Conservation (phyloP, 192 early-diverging fungal genomes). For the Entomortierella beljakovae region DNA sequence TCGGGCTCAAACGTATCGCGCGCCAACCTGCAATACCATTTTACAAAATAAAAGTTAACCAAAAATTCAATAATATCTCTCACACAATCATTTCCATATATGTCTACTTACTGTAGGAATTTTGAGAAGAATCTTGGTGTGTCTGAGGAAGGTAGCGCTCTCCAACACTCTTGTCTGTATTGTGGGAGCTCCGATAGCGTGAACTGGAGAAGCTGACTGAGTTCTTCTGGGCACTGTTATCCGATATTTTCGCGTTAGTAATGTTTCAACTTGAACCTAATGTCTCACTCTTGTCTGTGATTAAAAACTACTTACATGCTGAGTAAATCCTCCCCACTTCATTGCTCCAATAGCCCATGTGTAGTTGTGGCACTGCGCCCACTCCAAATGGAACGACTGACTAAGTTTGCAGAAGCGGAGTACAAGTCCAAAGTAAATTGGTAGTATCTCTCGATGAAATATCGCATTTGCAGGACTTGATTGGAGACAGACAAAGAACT, state of each 20-base stretch:
- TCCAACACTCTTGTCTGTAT: conserved; percentile 43
- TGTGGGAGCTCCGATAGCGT: conserved; percentile 15
- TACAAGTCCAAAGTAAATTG: conserved; percentile 50
- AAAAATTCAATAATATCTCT: too few species aligned
- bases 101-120: conserved; percentile 22
- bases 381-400: conserved; percentile 15
- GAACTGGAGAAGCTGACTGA: conserved; percentile 27
- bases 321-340: conserved; percentile 48
- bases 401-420: conserved; percentile 22
- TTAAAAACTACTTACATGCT: conserved; percentile 41
- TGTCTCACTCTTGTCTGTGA: too few species aligned
- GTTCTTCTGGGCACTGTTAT: conserved; percentile 33
- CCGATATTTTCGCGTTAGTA: not conserved
- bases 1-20: conserved; percentile 32
- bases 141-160: conserved; percentile 13
- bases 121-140: not conserved
- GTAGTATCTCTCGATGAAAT: conserved; percentile 42
- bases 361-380: conserved; percentile 44
- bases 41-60: not conserved
- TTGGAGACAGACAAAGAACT: conserved; percentile 45
- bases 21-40: conserved; percentile 25
- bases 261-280: too few species aligned
- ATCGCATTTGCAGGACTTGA: conserved; percentile 28
- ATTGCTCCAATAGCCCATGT: conserved; percentile 48
- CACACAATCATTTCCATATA: too few species aligned